Evolutionary conservation across 1,284 basidiomycete genomes (phyloP).

Genomic region (Puccinia triticina): DNA sequence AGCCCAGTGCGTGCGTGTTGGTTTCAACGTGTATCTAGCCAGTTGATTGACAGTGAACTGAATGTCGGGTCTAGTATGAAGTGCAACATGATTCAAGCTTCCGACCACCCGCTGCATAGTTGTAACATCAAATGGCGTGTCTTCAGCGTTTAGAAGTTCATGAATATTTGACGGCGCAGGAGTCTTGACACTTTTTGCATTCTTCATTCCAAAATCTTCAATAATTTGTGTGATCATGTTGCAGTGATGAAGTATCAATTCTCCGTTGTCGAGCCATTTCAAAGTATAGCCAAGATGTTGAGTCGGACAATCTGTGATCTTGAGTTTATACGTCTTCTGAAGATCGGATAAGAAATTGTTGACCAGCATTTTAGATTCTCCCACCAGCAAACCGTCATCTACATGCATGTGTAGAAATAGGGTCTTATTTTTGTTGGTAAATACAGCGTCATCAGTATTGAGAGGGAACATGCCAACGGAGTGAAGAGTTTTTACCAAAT

Average conservation of each 20-base stretch:
- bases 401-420: neutral
- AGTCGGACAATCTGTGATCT: neutral
- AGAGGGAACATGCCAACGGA: neutral
- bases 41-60: conserved; percentile 1
- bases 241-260: neutral
- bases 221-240: neutral
- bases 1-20: neutral
- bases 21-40: neutral
- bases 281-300: conserved; percentile 7
- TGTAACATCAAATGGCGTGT: neutral
- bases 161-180: neutral
- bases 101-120: conserved; percentile 22
- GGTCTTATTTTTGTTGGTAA: neutral
- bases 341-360: neutral
- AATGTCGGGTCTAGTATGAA: conserved; percentile 18
- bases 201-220: neutral
- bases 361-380: neutral
- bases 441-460: neutral
- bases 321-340: conserved; percentile 13
- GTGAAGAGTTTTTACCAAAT: neutral
- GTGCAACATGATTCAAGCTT: conserved; percentile 2
- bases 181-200: neutral
- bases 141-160: neutral
- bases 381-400: neutral
- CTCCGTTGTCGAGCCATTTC: neutral